Percentiles rank a stretch among this genome's conserved stretches.
Conservation (phyloP, 805 yeast genomes). For the Debaryomyces hansenii region DNA sequence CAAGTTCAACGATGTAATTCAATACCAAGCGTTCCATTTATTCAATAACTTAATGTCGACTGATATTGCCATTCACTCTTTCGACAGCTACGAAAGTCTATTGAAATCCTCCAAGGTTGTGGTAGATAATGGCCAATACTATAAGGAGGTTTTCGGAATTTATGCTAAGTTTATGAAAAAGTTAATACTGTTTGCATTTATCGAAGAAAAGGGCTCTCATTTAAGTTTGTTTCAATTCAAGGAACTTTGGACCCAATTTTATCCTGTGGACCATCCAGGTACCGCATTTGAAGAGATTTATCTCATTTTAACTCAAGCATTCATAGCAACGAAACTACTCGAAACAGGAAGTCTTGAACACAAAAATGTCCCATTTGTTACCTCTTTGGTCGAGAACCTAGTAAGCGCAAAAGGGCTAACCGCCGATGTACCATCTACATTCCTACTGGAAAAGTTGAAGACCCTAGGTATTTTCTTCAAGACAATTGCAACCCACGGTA, state of each 20-base stretch:
- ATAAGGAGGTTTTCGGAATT: slow-evolving; percentile 29
- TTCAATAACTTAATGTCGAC: slow-evolving; percentile 27
- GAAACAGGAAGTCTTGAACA: background rate
- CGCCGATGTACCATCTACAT: background rate
- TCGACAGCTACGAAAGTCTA: slow-evolving; percentile 16
- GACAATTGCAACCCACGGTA: background rate
- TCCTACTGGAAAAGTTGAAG: slow-evolving; percentile 16
- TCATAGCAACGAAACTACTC: background rate
- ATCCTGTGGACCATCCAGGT: slow-evolving; percentile 4
- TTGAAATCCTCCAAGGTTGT: slow-evolving; percentile 23
- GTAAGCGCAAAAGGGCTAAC: background rate
- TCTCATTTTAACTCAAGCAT: slow-evolving; percentile 22
- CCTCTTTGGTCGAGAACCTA: background rate
- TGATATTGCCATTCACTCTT: slow-evolving; percentile 10
- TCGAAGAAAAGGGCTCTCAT: slow-evolving; percentile 1
- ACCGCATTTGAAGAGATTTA: slow-evolving; percentile 19
- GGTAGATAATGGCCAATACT: slow-evolving; percentile 34
- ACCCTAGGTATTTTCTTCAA: slow-evolving; percentile 18
- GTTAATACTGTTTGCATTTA: slow-evolving; percentile 18
- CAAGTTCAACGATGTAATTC: slow-evolving; percentile 32
- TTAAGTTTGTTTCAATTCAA: background rate
- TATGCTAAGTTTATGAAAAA: slow-evolving; percentile 30
- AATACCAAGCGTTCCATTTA: slow-evolving; percentile 36
- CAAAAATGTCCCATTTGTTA: background rate
- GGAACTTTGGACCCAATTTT: slow-evolving; percentile 11